Conservation (phyloP, 1,284 basidiomycete genomes). For the Grifola frondosa region DNA sequence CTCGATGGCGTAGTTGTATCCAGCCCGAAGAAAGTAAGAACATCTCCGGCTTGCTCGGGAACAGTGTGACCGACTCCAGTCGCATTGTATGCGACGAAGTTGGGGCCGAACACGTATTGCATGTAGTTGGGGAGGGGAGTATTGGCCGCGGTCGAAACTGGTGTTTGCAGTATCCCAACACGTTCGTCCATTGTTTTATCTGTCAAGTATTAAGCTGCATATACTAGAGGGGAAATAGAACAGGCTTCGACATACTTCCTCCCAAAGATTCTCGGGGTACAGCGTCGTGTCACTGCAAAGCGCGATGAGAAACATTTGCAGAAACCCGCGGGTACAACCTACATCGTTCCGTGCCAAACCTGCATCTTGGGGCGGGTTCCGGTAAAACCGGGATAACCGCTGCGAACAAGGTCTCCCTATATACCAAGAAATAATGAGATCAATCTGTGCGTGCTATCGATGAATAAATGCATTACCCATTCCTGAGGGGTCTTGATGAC, state of each 20-base stretch:
- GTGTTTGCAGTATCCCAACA: slow-evolving; percentile 26
- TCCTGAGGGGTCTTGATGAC: slow-evolving; percentile 45
- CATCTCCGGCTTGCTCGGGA: slow-evolving; percentile 38
- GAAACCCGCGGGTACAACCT: slow-evolving; percentile 17
- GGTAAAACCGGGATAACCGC: slow-evolving; percentile 50
- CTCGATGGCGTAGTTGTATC: slow-evolving; percentile 2
- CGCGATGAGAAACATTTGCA: not conserved
- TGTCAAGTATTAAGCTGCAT: too few species aligned
- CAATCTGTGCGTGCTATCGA: slow-evolving; percentile 6
- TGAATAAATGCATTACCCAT: slow-evolving; percentile 37
- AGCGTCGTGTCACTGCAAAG: slow-evolving; percentile 45
- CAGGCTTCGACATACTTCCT: too few species aligned
- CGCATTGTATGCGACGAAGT: slow-evolving; percentile 44
- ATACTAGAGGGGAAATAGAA: too few species aligned
- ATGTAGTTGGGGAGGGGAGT: slow-evolving; percentile 39
- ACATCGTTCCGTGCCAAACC: slow-evolving; percentile 56
- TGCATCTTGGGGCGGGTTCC: slow-evolving; percentile 52
- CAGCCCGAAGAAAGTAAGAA: slow-evolving; percentile 41
- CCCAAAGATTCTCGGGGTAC: slow-evolving; percentile 49
- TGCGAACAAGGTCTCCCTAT: slow-evolving; percentile 44
- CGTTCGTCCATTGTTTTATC: slow-evolving; percentile 35
- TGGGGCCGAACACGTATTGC: slow-evolving; percentile 44
- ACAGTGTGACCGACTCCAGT: slow-evolving; percentile 45
- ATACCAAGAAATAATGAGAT: not conserved
- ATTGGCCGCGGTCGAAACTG: slow-evolving; percentile 39